Conservation (phyloP, 2,329 filamentous ascomycete species). For the Amphichorda felina region DNA sequence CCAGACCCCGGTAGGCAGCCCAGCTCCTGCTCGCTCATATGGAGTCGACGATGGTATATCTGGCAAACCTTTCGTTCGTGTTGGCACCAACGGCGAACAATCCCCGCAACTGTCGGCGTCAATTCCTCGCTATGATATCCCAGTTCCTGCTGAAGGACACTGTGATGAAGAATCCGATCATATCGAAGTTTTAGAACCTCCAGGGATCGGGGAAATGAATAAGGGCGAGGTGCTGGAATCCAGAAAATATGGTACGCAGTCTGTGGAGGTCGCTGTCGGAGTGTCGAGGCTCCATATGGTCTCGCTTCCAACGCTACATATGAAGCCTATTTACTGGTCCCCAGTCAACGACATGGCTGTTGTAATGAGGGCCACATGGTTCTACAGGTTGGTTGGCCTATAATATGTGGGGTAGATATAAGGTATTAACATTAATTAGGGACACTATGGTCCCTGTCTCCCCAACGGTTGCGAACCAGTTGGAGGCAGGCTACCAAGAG, state of each 20-base stretch:
- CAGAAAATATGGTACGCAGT: constrained; percentile 11
- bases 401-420: neutral
- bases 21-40: constrained; percentile 9
- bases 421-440: constrained; percentile 16
- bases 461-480: constrained; percentile 73
- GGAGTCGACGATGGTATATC: constrained; percentile 37
- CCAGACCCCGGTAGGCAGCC: constrained; percentile 11
- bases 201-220: constrained; percentile 4
- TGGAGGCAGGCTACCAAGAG: constrained; percentile 84
- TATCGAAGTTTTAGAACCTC: constrained; percentile 4
- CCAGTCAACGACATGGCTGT: constrained; percentile 79
- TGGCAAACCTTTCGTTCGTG: constrained; percentile 40
- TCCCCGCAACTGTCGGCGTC: constrained; percentile 4
- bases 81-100: constrained; percentile 11
- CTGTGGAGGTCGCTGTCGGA: constrained; percentile 65
- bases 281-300: constrained; percentile 86
- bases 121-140: neutral
- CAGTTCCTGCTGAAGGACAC: neutral
- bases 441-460: constrained; percentile 90
- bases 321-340: constrained; percentile 98
- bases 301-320: constrained; percentile 66
- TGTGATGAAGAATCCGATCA: constrained; percentile 1
- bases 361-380: constrained; percentile 86
- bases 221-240: constrained; percentile 2
- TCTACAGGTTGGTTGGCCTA: constrained; percentile 52